Evolutionary conservation across 108 stramenopile species (phyloP).

Genomic region (Halocafeteria seosinensis): DNA sequence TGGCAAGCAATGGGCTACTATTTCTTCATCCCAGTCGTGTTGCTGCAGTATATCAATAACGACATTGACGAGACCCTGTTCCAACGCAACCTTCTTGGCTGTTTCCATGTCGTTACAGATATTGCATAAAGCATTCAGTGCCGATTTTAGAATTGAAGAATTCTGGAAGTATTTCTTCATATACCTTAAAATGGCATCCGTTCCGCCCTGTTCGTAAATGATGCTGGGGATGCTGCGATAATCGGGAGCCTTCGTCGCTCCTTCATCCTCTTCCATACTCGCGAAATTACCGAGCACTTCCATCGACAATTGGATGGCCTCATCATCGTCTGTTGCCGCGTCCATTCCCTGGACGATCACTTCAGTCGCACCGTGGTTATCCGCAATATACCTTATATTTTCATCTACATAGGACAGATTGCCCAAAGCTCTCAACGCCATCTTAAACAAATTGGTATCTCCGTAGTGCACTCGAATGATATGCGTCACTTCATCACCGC

Average conservation of each 20-base stretch:
- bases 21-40: conserved; percentile 15
- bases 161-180: neutral
- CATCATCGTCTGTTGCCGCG: neutral
- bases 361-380: conserved; percentile 4
- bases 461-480: neutral
- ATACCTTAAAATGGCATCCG: neutral
- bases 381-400: conserved; percentile 6
- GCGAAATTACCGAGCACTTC: conserved; percentile 13
- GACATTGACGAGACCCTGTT: conserved; percentile 2
- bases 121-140: conserved; percentile 5
- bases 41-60: neutral
- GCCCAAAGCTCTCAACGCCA: conserved; percentile 13
- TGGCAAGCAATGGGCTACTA: neutral
- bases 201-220: conserved; percentile 6
- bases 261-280: conserved; percentile 4
- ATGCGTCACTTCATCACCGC: neutral
- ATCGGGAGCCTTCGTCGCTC: neutral
- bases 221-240: neutral
- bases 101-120: neutral
- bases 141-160: neutral
- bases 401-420: conserved; percentile 7
- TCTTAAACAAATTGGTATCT: conserved; percentile 1
- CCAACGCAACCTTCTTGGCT: neutral
- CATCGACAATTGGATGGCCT: conserved; percentile 6
- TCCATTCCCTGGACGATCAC: conserved; percentile 11